phyloP scores from a whole-genome alignment of 345 rosid species.

The Pseudoturritis turrita region DNA sequence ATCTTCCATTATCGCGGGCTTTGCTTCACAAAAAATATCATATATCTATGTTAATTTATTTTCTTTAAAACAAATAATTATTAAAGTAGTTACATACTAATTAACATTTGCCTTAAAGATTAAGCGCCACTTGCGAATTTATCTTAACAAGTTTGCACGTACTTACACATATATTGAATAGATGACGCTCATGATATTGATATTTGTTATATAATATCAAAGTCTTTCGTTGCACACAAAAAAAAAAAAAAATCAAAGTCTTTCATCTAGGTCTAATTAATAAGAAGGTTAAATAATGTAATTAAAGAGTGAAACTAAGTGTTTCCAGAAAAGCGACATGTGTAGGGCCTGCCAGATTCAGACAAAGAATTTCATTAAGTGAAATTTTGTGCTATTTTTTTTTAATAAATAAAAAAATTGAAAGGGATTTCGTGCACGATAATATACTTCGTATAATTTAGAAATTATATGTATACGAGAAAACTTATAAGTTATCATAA shows the following conservation, averaged over 20 bases:
- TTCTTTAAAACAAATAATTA: not conserved
- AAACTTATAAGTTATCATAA: constrained; percentile 17
- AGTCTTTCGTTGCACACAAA: too few relatives aligned
- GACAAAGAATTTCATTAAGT: not conserved
- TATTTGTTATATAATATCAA: not conserved
- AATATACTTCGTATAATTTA: not conserved
- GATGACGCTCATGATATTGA: not conserved
- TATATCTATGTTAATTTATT: not conserved
- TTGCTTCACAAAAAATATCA: constrained; percentile 12
- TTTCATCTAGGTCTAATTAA: constrained; percentile 9
- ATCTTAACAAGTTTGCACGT: not conserved
- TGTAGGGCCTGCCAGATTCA: constrained; percentile 22
- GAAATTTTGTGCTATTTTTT: not conserved
- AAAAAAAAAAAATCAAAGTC: constrained; percentile 8
- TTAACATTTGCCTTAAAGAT: not conserved
- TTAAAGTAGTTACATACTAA: not conserved
- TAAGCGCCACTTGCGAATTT: not conserved
- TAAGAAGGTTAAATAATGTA: constrained; percentile 3
- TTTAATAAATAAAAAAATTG: not conserved
- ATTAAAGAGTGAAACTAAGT: constrained; percentile 11
- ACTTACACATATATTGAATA: not conserved
- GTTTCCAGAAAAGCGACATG: constrained; percentile 34
- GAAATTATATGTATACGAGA: not conserved
- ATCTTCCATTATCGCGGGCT: constrained; percentile 31
- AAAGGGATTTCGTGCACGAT: constrained; percentile 27